phyloP scores from a whole-genome alignment of 139 green algal genomes.

The Chlorella vulgaris region DNA sequence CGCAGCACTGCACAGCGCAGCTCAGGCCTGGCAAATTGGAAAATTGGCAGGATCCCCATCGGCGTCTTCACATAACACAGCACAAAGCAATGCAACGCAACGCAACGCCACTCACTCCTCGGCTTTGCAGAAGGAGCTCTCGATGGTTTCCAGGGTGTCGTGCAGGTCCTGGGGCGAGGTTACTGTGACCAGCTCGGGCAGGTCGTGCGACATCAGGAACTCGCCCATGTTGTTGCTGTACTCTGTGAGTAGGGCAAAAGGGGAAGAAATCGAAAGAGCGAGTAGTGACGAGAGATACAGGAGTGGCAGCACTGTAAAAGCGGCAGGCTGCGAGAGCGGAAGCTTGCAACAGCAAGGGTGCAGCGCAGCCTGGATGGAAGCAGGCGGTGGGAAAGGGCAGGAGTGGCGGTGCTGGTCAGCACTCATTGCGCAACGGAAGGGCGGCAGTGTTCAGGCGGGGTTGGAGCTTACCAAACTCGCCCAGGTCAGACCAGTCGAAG shows the following conservation, averaged over 20 bases:
- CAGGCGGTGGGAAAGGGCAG: not conserved
- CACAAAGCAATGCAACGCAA: too few relatives aligned
- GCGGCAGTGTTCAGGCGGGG: too few relatives aligned
- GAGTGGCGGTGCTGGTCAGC: not conserved
- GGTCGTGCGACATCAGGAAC: constrained; percentile 14
- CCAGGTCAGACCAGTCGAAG: constrained; percentile 25
- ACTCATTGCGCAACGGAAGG: too few relatives aligned
- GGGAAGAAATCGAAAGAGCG: not conserved
- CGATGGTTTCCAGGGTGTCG: not conserved
- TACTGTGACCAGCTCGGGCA: not conserved
- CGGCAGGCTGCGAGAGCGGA: not conserved
- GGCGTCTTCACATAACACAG: not conserved
- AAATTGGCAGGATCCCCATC: not conserved
- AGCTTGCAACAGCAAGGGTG: not conserved
- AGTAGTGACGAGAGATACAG: not conserved
- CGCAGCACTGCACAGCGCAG: too few relatives aligned
- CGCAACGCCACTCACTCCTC: constrained; percentile 15
- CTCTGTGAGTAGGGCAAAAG: not conserved
- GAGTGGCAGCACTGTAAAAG: not conserved
- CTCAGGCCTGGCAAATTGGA: too few relatives aligned
- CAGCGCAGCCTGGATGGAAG: not conserved
- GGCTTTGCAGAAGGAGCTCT: constrained; percentile 2
- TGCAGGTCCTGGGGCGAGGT: not conserved
- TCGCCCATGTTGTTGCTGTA: constrained; percentile 15
- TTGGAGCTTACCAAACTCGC: constrained; percentile 22